Percentiles rank a stretch among this genome's conserved stretches.
Conservation (phyloP, 2,329 filamentous ascomycete species). For the Talaromyces piceae region DNA sequence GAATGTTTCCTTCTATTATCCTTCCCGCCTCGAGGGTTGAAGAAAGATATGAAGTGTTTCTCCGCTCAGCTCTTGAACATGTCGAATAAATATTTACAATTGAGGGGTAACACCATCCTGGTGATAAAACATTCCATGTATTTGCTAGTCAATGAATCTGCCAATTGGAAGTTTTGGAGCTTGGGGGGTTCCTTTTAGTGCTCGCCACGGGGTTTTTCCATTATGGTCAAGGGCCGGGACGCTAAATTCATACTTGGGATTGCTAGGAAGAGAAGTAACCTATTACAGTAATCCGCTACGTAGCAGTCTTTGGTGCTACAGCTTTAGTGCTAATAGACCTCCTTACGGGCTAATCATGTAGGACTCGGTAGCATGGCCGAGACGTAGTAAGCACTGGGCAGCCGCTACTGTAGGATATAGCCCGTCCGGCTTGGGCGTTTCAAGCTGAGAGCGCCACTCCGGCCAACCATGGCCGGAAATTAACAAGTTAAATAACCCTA, state of each 20-base stretch:
- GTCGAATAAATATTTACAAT: not conserved
- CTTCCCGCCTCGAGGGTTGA: not conserved
- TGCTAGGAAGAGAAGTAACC: too few relatives aligned
- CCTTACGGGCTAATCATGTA: not conserved
- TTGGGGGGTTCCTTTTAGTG: too few relatives aligned
- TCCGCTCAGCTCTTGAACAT: not conserved
- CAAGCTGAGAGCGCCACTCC: not conserved
- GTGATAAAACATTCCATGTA: not conserved
- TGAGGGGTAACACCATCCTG: not conserved
- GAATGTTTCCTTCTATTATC: not conserved
- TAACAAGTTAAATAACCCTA: not conserved
- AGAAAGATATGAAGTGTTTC: not conserved
- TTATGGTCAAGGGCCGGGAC: not conserved
- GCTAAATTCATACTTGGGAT: not conserved
- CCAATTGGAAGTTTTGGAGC: not conserved
- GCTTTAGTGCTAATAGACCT: not conserved
- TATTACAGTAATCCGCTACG: not conserved
- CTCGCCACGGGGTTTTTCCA: too few relatives aligned
- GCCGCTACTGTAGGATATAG: not conserved
- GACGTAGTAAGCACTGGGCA: too few relatives aligned
- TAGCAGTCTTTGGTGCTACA: not conserved
- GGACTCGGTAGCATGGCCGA: not conserved
- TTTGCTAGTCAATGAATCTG: not conserved
- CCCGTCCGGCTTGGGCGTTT: not conserved
- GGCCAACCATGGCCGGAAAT: not conserved